phyloP scores from a whole-genome alignment of 768 basidiomycete genomes.

The Suillus occidentalis region DNA sequence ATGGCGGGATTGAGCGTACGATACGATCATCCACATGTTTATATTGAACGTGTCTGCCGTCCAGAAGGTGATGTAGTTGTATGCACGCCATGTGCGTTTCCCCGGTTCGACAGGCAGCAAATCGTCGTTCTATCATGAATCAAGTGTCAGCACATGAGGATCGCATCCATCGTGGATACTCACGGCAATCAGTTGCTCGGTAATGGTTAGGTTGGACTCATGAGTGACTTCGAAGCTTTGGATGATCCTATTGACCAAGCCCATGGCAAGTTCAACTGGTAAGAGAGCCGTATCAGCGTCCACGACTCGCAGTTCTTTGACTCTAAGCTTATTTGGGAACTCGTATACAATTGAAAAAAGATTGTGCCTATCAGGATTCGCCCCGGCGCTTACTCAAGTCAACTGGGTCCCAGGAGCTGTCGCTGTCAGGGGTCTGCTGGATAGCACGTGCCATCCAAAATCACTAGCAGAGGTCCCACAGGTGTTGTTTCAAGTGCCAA shows the following conservation, averaged over 20 bases:
- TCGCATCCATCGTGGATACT: slow-evolving; percentile 21
- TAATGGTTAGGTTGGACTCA: slow-evolving; percentile 50
- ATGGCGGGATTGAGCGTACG: slow-evolving; percentile 18
- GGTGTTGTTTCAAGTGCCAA: too few species aligned
- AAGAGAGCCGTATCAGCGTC: not conserved
- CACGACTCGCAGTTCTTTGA: not conserved
- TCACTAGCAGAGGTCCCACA: too few species aligned
- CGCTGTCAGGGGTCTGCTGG: not conserved
- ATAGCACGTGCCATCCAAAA: not conserved
- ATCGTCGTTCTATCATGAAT: slow-evolving; percentile 59
- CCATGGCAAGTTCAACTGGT: slow-evolving; percentile 17
- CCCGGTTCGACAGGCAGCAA: slow-evolving; percentile 62
- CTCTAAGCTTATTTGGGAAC: not conserved
- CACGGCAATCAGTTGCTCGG: slow-evolving; percentile 60
- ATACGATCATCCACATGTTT: slow-evolving; percentile 82
- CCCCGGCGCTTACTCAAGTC: too few species aligned
- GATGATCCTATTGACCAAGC: slow-evolving; percentile 22
- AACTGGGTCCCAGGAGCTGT: too few species aligned
- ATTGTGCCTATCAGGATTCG: not conserved
- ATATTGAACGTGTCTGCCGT: slow-evolving; percentile 80
- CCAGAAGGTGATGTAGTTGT: slow-evolving; percentile 75
- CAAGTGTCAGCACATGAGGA: slow-evolving; percentile 1
- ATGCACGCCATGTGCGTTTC: slow-evolving; percentile 63
- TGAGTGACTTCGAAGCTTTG: slow-evolving; percentile 51
- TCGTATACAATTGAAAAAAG: not conserved